These are phyloP conservation scores for Globisporangium cederbergense DNA, from an alignment of 352 stramenopile genomes.

Conservation along the genomic window DNA sequence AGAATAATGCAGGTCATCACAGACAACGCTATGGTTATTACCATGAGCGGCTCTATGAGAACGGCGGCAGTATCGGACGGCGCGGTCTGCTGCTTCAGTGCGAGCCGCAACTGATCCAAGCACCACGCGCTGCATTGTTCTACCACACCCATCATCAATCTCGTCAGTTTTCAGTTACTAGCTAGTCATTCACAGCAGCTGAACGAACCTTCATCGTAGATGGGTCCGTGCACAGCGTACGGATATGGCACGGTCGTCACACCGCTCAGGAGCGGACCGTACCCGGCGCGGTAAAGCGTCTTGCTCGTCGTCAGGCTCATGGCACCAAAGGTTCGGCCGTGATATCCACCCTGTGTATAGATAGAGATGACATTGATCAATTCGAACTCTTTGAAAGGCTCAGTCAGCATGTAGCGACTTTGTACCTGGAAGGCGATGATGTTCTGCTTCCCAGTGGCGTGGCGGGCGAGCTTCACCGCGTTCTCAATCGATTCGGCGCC, in stretches of 20 bases:
- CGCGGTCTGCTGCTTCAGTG: constrained; percentile 60
- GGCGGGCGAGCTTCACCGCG: constrained; percentile 89
- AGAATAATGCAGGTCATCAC: constrained; percentile 19
- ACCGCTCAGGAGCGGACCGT: constrained; percentile 80
- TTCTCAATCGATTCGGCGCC: constrained; percentile 92
- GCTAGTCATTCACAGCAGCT: background rate
- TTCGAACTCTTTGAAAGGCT: too few species aligned
- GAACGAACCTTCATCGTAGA: constrained; percentile 52
- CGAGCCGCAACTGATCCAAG: constrained; percentile 77
- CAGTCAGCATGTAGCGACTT: background rate
- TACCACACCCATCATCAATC: constrained; percentile 4
- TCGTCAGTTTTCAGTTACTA: background rate
- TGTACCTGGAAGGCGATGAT: constrained; percentile 87
- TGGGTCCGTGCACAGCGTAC: constrained; percentile 56
- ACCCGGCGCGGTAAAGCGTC: constrained; percentile 86
- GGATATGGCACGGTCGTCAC: constrained; percentile 88
- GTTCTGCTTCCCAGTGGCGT: constrained; percentile 85
- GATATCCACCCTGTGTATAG: constrained; percentile 68
- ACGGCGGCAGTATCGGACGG: constrained; percentile 70
- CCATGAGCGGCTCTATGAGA: constrained; percentile 82
- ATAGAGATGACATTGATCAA: too few species aligned
- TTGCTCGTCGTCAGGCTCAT: constrained; percentile 92
- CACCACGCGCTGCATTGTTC: constrained; percentile 68
- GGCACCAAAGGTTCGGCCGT: constrained; percentile 89
- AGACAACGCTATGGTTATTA: constrained; percentile 19